Percentiles rank a stretch among this genome's conserved stretches.
Evolutionary conservation across 2,329 filamentous ascomycete genomes (phyloP).

Genomic region (Hymenoscyphus scutula): DNA sequence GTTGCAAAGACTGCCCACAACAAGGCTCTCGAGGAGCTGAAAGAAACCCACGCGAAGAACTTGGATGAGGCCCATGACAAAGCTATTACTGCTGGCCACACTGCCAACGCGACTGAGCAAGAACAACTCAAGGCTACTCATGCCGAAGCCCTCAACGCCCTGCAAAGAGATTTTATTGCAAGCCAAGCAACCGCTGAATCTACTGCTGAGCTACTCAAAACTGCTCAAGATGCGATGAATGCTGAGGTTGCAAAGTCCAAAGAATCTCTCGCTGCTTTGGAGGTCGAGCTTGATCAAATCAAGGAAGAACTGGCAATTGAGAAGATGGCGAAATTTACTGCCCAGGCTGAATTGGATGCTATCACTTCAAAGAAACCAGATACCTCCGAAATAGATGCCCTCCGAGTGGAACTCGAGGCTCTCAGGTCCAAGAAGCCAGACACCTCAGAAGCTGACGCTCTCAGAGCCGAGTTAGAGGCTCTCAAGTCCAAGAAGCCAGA

Average conservation of each 20-base stretch:
- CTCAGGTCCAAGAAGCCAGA: slow-evolving; percentile 55
- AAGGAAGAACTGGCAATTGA: slow-evolving; percentile 40
- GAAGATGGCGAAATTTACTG: slow-evolving; percentile 43
- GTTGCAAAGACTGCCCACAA: slow-evolving; percentile 53
- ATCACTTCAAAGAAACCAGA: slow-evolving; percentile 55
- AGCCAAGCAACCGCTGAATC: slow-evolving; percentile 34
- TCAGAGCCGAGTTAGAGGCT: slow-evolving; percentile 50
- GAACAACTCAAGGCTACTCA: slow-evolving; percentile 55
- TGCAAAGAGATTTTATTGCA: slow-evolving; percentile 48
- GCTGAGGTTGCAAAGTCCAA: slow-evolving; percentile 47
- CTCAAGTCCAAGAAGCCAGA: slow-evolving; percentile 55
- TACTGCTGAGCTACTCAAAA: slow-evolving; percentile 24
- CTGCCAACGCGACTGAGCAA: slow-evolving; percentile 49
- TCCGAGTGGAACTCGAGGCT: slow-evolving; percentile 55
- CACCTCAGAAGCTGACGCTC: slow-evolving; percentile 34
- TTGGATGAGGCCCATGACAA: slow-evolving; percentile 55
- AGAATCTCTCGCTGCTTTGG: slow-evolving; percentile 33
- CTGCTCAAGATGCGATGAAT: slow-evolving; percentile 41
- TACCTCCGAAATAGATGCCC: slow-evolving; percentile 41
- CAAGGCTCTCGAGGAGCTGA: slow-evolving; percentile 53
- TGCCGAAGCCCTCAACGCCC: slow-evolving; percentile 39
- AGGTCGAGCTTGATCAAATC: slow-evolving; percentile 31
- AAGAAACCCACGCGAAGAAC: slow-evolving; percentile 56
- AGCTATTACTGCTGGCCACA: slow-evolving; percentile 47
- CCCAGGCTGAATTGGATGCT: slow-evolving; percentile 58